Evolutionary conservation across 768 basidiomycete species (phyloP), one percentile per base, ranked within the genome.

Genomic region (Coprinopsis cinerea): DNA sequence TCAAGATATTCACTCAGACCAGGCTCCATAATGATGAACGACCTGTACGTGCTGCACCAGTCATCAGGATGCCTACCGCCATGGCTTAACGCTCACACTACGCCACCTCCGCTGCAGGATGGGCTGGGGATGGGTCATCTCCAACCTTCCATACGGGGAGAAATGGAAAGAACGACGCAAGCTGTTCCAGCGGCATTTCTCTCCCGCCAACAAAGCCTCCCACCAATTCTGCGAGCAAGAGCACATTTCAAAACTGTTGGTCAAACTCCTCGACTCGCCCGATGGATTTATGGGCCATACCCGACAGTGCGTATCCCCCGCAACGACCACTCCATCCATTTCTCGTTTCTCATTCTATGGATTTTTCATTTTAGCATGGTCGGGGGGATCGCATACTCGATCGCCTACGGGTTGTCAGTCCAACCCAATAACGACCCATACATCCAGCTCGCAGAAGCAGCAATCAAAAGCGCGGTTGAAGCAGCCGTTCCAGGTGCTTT

Each of bases 321-420:
- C 9, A 15, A 15, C 30, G 7, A 15, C 18, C 18, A 20, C 37
- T 7, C 6, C 37, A 20, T 13, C 37, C n/a, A 9, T 30, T 9
- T 20, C 24, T 48, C 22, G 28, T 51, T n/a, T 30, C 35, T 25
- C n/a, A 23, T 36, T 52, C 15, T 4, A 15, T 30, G 18, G 35
- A 36, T 24, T n/a, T n/a, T n/a, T n/a, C n/a, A n/a, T 32, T 40
- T 17, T 41, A 77, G 75, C 36, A 63, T 71, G 55, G 62, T 71
- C 2, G 74, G 68, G 10, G 62, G 66, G n/a, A 60, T 70, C 17
- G 59, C 72, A 10, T 59, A 78, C 44, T 67, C 66, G 0, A 52
- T 76, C 7, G 70, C 73, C 0, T 79, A 80, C 53, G 80, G 78
- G 2, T 64, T 78, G 17, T 57, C 71, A 11, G 64, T 72, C 7